Evolutionary conservation across 345 rosid genomes (phyloP).

Genomic region (Gossypium bickii): DNA sequence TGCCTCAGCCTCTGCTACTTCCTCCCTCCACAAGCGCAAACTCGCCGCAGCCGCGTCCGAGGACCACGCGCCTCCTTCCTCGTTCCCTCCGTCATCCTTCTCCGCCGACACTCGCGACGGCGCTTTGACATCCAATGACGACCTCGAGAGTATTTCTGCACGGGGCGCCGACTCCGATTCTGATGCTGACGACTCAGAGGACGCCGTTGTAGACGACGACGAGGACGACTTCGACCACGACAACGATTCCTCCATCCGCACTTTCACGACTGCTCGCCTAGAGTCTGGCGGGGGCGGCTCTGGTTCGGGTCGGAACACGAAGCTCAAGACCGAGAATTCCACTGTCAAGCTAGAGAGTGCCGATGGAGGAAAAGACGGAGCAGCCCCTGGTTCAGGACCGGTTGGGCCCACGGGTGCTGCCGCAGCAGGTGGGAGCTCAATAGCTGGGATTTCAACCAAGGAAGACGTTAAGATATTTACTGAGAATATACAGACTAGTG

Average conservation of each 20-base stretch:
- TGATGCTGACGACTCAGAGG: slow-evolving; percentile 84
- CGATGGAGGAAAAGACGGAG: slow-evolving; percentile 61
- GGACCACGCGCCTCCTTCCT: slow-evolving; percentile 65
- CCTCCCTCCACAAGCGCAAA: slow-evolving; percentile 92
- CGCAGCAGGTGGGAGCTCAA: slow-evolving; percentile 35
- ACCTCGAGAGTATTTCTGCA: slow-evolving; percentile 96
- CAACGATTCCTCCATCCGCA: slow-evolving; percentile 78
- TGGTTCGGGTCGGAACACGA: slow-evolving; percentile 48
- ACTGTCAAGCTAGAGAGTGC: slow-evolving; percentile 72
- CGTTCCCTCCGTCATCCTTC: slow-evolving; percentile 80
- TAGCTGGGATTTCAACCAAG: slow-evolving; percentile 49
- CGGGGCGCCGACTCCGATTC: slow-evolving; percentile 77
- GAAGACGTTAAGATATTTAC: slow-evolving; percentile 84
- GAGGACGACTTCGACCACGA: slow-evolving; percentile 76
- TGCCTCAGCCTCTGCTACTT: slow-evolving; percentile 91
- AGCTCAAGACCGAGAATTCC: slow-evolving; percentile 60
- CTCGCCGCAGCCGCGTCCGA: slow-evolving; percentile 71
- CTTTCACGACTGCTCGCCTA: slow-evolving; percentile 82
- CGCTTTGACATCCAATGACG: slow-evolving; percentile 85
- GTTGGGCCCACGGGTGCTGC: slow-evolving; percentile 32
- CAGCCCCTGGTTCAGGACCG: slow-evolving; percentile 31
- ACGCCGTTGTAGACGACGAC: slow-evolving; percentile 87
- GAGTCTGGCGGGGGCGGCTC: slow-evolving; percentile 37
- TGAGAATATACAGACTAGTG: slow-evolving; percentile 91
- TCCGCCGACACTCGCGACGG: slow-evolving; percentile 96